Evolutionary conservation across 2,329 filamentous ascomycete species (phyloP).

Genomic region (Nigrospora oryzae): DNA sequence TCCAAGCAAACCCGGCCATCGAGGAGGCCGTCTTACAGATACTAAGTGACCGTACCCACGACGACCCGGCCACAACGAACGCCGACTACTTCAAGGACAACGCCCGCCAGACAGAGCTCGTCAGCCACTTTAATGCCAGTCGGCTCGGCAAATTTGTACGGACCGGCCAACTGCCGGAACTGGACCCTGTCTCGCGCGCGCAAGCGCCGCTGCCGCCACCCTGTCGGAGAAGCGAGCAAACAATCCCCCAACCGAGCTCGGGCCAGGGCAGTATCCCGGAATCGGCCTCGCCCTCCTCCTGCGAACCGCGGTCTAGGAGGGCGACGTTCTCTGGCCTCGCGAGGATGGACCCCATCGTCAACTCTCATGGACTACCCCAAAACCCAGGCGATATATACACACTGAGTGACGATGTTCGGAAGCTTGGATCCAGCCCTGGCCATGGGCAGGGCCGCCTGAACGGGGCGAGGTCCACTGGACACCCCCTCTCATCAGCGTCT

Average conservation of each 20-base stretch:
- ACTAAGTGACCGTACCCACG: constrained; percentile 18
- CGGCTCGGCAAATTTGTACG: constrained; percentile 21
- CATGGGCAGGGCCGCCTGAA: too few species aligned
- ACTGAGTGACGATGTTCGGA: constrained; percentile 20
- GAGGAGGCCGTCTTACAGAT: constrained; percentile 21
- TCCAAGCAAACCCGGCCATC: constrained; percentile 20
- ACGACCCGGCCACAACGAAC: constrained; percentile 18
- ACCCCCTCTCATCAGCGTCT: too few species aligned
- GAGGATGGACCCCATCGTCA: constrained; percentile 10
- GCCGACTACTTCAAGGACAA: constrained; percentile 22
- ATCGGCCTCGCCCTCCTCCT: background rate
- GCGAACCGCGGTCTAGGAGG: constrained; percentile 6
- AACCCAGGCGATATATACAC: constrained; percentile 23
- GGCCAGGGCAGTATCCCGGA: background rate
- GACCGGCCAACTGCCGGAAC: constrained; percentile 17
- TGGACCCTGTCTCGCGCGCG: constrained; percentile 4
- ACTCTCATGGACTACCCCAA: constrained; percentile 22
- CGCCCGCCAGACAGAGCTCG: constrained; percentile 22
- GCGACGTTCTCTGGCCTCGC: constrained; percentile 10
- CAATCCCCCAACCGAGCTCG: background rate
- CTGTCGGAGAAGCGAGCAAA: background rate
- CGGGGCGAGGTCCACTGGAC: too few species aligned
- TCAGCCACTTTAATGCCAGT: constrained; percentile 21
- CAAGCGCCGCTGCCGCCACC: background rate
- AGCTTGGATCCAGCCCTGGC: background rate